Evolutionary conservation across 2,329 filamentous ascomycete species (phyloP), one percentile per base, ranked within the genome.

Genomic region (Trichoderma sp.): DNA sequence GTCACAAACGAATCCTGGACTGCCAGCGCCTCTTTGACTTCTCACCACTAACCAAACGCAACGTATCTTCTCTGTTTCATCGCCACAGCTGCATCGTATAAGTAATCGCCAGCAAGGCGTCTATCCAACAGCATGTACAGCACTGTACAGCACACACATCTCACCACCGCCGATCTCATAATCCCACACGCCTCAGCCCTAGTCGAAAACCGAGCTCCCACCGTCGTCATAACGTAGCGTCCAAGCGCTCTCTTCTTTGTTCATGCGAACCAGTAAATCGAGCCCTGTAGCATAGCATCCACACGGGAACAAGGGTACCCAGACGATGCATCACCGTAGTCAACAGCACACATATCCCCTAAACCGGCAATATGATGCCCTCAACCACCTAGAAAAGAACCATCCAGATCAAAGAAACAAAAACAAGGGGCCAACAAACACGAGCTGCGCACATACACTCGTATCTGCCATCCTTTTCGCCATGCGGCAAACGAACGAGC

Each of bases 131-230:
- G 39, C 39, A 43, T n/a, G 39, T n/a, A 43, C 16, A 34, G 21
- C 59, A 18, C 30, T 2, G 46, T 18, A 32, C 28, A 32, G n/a
- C 11, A 52, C 8, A 39, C 30, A 18, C 26, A 37, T 24, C 30
- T 24, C 46, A 49, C 11, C 26, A 14, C 24, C n/a, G 60, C 60
- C 60, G 60, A 64, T 64, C 60, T 54, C 60, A 54, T 39, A 13
- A 64, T 32, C 60, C 54, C 46, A 10, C 46, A 5, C 43, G 11
- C 46, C 46, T 54, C 60, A 54, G 60, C 49, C 49, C 60, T 64
- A 64, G 60, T 64, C 21, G 14, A 63, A 39, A n/a, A 8, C 26
- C 5, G 46, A 49, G 46, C 11, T 14, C 28, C n/a, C 28, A n/a
- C 34, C 51, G 6, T 43, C 59, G 59, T 61, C 43, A 61, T 61